Conservation (phyloP, 148 eudicot genomes). For the Silene uniflora region DNA sequence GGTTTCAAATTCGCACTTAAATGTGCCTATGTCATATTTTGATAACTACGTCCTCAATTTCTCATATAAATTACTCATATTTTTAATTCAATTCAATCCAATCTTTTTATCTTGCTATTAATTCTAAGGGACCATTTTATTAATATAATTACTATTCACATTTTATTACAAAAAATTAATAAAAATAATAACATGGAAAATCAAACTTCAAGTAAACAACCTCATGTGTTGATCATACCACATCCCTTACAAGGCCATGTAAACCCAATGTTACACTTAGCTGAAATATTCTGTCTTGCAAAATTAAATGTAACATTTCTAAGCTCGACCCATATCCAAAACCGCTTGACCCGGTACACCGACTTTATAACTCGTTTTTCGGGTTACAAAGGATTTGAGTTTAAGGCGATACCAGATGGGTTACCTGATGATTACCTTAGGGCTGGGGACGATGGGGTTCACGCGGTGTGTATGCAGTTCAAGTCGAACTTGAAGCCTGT, state of each 20-base stretch:
- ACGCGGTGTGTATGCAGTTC: constrained; percentile 6
- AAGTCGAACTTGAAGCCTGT: neutral
- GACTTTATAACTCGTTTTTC: constrained; percentile 24
- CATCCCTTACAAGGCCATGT: constrained; percentile 30
- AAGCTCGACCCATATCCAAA: constrained; percentile 30
- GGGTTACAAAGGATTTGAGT: constrained; percentile 10
- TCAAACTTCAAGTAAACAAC: neutral
- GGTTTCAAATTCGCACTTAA: too few relatives aligned
- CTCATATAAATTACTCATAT: neutral
- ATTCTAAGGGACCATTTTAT: neutral
- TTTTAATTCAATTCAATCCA: neutral
- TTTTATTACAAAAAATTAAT: neutral
- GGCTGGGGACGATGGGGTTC: constrained; percentile 9
- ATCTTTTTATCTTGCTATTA: neutral
- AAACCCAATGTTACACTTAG: constrained; percentile 30
- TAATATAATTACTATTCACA: neutral
- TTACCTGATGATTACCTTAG: constrained; percentile 26
- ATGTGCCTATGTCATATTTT: neutral
- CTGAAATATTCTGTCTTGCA: constrained; percentile 27
- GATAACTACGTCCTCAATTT: constrained; percentile 1
- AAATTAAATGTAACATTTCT: constrained; percentile 32
- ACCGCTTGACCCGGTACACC: constrained; percentile 14
- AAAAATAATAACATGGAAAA: neutral
- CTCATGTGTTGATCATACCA: constrained; percentile 30
- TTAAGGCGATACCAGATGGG: constrained; percentile 26